Conservation (phyloP, 192 early-diverging fungal genomes). For the Linnemannia exigua region DNA sequence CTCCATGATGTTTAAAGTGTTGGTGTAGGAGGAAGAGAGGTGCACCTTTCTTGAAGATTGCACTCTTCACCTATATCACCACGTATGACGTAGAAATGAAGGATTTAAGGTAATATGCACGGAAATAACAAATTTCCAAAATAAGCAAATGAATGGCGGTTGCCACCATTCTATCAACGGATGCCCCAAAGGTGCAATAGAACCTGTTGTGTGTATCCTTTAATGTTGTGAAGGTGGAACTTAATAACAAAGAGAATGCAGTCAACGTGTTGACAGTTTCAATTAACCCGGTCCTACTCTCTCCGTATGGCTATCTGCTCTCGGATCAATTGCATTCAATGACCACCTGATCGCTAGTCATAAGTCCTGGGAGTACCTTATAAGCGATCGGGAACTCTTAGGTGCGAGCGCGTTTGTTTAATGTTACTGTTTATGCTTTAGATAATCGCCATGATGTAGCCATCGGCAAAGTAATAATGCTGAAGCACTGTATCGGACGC, state of each 20-base stretch:
- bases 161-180: not conserved
- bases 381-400: not conserved
- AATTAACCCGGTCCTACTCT: not conserved
- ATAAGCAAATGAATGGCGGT: not conserved
- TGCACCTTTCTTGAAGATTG: too few species aligned
- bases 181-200: not conserved
- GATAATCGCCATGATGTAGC: not conserved
- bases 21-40: not conserved
- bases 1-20: conserved; percentile 23
- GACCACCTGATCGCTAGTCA: not conserved
- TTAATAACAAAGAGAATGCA: too few species aligned
- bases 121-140: not conserved
- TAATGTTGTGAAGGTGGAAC: not conserved
- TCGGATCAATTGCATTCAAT: not conserved
- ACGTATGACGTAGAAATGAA: not conserved
- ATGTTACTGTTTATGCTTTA: not conserved
- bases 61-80: not conserved
- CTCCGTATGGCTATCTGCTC: not conserved
- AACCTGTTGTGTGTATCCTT: not conserved
- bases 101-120: not conserved
- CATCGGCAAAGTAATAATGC: not conserved
- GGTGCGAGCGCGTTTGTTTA: not conserved
- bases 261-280: too few species aligned
- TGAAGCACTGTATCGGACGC: not conserved
- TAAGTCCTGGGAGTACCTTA: not conserved